Evolutionary conservation across 2,329 filamentous ascomycete genomes (phyloP).

Genomic region (Fusarium sublunatum): DNA sequence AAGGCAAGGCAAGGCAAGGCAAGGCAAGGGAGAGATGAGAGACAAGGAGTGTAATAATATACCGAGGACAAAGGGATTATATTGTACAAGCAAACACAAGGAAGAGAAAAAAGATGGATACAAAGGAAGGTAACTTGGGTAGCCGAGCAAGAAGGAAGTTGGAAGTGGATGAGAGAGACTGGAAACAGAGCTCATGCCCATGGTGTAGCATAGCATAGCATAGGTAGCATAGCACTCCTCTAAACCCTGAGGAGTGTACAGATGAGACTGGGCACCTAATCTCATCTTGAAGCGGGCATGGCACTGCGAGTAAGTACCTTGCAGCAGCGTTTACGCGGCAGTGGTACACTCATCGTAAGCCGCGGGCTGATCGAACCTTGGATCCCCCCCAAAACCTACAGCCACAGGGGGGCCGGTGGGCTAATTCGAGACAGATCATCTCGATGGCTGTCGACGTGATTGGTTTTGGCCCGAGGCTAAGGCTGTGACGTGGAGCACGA

Average conservation of each 20-base stretch:
- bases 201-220: too few relatives aligned
- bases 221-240: background rate
- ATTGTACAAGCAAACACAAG: slow-evolving; percentile 4
- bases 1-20: too few relatives aligned
- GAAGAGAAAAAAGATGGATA: background rate
- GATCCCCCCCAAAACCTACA: slow-evolving; percentile 11
- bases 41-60: slow-evolving; percentile 9
- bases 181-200: too few relatives aligned
- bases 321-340: background rate
- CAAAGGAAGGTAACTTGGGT: background rate
- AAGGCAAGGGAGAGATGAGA: slow-evolving; percentile 4
- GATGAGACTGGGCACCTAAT: slow-evolving; percentile 26
- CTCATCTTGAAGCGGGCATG: slow-evolving; percentile 6
- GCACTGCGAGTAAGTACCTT: background rate
- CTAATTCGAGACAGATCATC: slow-evolving; percentile 30
- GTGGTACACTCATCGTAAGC: slow-evolving; percentile 10
- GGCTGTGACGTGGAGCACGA: slow-evolving; percentile 19
- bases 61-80: background rate
- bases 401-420: background rate
- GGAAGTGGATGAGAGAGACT: slow-evolving; percentile 19
- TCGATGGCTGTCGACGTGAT: background rate
- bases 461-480: slow-evolving; percentile 6
- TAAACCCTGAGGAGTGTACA: slow-evolving; percentile 5
- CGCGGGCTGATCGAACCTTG: slow-evolving; percentile 19
- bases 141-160: slow-evolving; percentile 7